These are phyloP conservation scores for Leccinum subrobustum DNA, from an alignment of 1,284 basidiomycete species.

Conservation along the genomic window DNA sequence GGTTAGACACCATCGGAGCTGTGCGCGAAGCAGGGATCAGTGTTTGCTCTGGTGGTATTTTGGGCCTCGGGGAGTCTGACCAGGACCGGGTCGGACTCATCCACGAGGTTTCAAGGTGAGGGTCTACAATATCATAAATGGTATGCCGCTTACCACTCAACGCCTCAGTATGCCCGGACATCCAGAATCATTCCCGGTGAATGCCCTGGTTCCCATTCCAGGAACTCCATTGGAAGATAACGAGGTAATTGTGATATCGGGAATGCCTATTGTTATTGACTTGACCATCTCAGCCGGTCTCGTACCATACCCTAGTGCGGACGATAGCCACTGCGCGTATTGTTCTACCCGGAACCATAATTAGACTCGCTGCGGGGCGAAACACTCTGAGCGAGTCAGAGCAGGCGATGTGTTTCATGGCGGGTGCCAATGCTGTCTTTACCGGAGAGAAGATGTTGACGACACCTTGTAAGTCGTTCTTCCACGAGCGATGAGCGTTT, in stretches of 20 bases:
- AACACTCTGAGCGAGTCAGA: conserved; percentile 89
- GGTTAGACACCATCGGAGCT: conserved; percentile 84
- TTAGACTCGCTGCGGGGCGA: conserved; percentile 92
- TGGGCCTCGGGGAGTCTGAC: conserved; percentile 92
- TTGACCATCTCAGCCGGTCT: conserved; percentile 57
- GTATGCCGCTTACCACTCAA: conserved; percentile 6
- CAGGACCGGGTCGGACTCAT: conserved; percentile 92
- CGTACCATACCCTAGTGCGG: conserved; percentile 83
- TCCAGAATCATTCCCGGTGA: conserved; percentile 98
- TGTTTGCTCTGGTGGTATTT: conserved; percentile 95
- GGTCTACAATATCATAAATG: conserved; percentile 8
- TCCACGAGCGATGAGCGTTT: conserved; percentile 7
- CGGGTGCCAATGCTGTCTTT: conserved; percentile 97
- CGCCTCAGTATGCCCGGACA: conserved; percentile 82
- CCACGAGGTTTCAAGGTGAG: conserved; percentile 88
- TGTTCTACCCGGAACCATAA: conserved; percentile 90
- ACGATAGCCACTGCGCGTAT: conserved; percentile 96
- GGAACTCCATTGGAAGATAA: conserved; percentile 75
- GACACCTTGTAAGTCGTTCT: conserved; percentile 75
- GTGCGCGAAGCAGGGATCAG: conserved; percentile 95
- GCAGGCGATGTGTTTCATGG: conserved; percentile 98
- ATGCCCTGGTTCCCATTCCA: conserved; percentile 83
- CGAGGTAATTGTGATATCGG: conserved; percentile 45
- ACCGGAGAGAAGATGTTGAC: conserved; percentile 98
- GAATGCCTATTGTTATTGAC: conserved; percentile 8